A percentile compares a stretch with the other conserved stretches of the same genome.
Evolutionary conservation across 495 filamentous ascomycete species (phyloP).

Genomic region (Chlorociboria aeruginascens): DNA sequence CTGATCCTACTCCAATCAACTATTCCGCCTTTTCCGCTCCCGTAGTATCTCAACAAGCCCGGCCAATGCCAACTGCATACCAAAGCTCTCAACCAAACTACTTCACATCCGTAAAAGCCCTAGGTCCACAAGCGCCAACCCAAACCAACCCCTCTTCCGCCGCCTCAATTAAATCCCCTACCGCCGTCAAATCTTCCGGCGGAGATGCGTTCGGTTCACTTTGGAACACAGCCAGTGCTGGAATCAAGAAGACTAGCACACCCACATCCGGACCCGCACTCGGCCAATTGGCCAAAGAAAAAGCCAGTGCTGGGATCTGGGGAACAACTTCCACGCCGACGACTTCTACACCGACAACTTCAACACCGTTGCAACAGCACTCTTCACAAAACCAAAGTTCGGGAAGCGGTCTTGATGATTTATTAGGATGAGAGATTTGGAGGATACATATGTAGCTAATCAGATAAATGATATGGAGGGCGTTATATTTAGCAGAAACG

Average conservation of each 20-base stretch:
- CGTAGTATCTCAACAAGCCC: conserved; percentile 34
- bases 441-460: background rate
- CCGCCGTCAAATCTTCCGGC: conserved; percentile 40
- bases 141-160: conserved; percentile 18
- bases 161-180: conserved; percentile 29
- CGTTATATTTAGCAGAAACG: background rate
- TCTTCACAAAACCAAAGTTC: conserved; percentile 19
- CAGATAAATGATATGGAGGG: background rate
- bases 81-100: conserved; percentile 82
- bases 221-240: conserved; percentile 66
- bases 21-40: conserved; percentile 41
- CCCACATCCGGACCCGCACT: conserved; percentile 55
- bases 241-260: conserved; percentile 63
- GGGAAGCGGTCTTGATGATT: conserved; percentile 46
- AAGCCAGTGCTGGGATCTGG: conserved; percentile 90
- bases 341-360: conserved; percentile 25
- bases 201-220: conserved; percentile 82
- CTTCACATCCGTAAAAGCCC: conserved; percentile 67
- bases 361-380: conserved; percentile 25
- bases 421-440: conserved; percentile 39
- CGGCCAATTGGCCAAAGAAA: conserved; percentile 90
- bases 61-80: conserved; percentile 46
- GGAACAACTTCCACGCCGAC: conserved; percentile 41
- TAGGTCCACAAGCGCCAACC: conserved; percentile 20
- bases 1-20: conserved; percentile 37